Base-by-base conservation (phyloP, 1,284 basidiomycete genomes). In the Cystobasidium pallidum region DNA sequence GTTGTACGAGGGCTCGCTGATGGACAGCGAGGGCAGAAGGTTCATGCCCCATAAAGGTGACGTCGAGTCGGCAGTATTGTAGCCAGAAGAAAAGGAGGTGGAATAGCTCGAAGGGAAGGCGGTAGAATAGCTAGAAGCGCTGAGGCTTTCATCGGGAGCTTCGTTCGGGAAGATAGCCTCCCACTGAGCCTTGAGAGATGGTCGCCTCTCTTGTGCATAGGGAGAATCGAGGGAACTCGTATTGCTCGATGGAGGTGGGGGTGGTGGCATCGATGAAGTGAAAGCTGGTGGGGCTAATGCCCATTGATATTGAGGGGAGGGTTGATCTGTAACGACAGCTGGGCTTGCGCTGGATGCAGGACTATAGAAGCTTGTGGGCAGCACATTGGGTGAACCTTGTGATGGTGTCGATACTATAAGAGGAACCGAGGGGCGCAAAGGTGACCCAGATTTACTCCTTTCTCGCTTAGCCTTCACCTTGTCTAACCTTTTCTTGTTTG, bases 401-500 rank as follows among this genome's bases (percentile, higher is more conserved):
- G 54, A 21, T 7, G 28, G 32, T 34, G 54, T 57, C 7, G 54
- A 17, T 3, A 57, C 21, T 36, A 4, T n/a, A 8, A 57, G n/a
- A 10, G 28, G 54, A 6, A 36, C 54, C 28, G 54, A n/a, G 24
- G 30, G 3, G 13, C 32, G 67, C 17, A n/a, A 15, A n/a, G 58
- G 58, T 19, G 68, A 63, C 2, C 15, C 52, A 24, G 59, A 55
- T 32, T 52, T 63, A 30, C 26, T 51, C 21, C 51, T 32, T 58
- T 52, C 55, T n/a, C 47, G 41, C 49, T 71, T 64, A n/a, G 30
- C 39, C 19, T 21, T 49, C 2, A n/a, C 15, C 51, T 54, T 71
- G 13, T 68, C 55, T 4, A 28, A 32, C 26, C 61, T 36, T 28
- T 58, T 41, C 43, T 64, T 71, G 36, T 64, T 71, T 2, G 68